Percentiles rank a stretch among this genome's conserved stretches.
Evolutionary conservation across 441 rosid species (phyloP).

Genomic region (Erodium texanum): DNA sequence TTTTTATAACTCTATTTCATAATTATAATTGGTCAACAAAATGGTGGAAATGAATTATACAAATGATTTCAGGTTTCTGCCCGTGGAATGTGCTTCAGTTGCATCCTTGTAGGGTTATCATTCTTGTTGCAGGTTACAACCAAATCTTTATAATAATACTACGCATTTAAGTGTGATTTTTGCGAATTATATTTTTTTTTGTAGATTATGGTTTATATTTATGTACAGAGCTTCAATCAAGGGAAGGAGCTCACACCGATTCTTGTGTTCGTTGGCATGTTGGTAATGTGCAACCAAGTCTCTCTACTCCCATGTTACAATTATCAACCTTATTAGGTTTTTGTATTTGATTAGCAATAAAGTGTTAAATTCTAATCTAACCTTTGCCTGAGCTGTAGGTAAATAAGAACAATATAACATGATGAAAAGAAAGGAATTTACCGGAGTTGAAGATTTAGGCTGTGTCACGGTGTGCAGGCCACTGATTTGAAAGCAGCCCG

Average conservation of each 20-base stretch:
- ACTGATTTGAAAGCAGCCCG: no score
- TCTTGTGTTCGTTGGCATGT: conserved; percentile 30
- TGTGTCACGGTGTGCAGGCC: no score
- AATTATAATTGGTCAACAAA: neutral
- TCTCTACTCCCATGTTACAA: no score
- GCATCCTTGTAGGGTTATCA: conserved; percentile 16
- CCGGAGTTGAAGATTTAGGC: no score
- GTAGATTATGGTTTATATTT: neutral
- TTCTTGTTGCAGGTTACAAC: conserved; percentile 18
- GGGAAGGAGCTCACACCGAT: conserved; percentile 34
- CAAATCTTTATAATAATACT: neutral
- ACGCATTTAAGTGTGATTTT: neutral
- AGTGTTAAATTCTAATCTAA: no score
- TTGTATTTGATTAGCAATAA: no score
- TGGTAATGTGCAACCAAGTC: conserved; percentile 26
- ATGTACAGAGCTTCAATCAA: conserved; percentile 28
- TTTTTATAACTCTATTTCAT: neutral
- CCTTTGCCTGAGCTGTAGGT: no score
- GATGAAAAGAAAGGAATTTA: no score
- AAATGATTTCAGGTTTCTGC: conserved; percentile 14
- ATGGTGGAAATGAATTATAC: neutral
- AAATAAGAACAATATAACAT: no score
- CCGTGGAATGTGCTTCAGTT: conserved; percentile 14
- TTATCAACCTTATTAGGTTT: no score
- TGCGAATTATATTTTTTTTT: neutral